These are phyloP conservation scores for Viola odorata DNA, from an alignment of 345 rosid genomes.

Conservation along the genomic window DNA sequence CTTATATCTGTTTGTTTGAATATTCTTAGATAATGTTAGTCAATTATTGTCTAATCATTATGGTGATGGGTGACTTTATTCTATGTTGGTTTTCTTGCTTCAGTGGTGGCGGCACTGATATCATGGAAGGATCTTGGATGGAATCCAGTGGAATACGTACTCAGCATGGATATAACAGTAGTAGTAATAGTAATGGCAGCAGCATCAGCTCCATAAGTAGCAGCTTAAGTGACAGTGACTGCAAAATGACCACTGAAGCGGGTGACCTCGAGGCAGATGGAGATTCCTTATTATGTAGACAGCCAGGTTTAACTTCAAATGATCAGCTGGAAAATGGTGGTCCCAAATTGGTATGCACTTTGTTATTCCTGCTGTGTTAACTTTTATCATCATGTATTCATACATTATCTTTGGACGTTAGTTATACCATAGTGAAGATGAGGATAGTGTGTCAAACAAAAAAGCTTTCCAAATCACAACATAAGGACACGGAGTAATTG, in stretches of 20 bases:
- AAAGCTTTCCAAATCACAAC: background rate
- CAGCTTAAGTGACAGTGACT: constrained; percentile 85
- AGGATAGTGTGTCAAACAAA: background rate
- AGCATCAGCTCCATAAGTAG: constrained; percentile 88
- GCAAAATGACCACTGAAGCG: constrained; percentile 53
- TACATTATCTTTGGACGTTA: background rate
- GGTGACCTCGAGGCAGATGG: constrained; percentile 99
- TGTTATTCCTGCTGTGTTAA: constrained; percentile 8
- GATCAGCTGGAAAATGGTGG: constrained; percentile 64
- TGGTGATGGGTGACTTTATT: background rate
- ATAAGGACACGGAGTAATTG: background rate
- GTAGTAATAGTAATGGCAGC: constrained; percentile 91
- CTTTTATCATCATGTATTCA: background rate
- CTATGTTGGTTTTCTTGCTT: constrained; percentile 23
- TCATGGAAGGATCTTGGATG: constrained; percentile 53
- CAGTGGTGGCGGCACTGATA: constrained; percentile 70
- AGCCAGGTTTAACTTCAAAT: constrained; percentile 74
- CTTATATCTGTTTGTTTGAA: too few species aligned
- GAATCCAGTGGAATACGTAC: constrained; percentile 51
- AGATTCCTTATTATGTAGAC: constrained; percentile 90
- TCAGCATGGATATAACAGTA: constrained; percentile 69
- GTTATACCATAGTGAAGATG: background rate
- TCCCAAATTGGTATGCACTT: constrained; percentile 54
- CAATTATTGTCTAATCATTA: background rate
- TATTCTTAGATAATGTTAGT: background rate